Evolutionary conservation across 1,284 basidiomycete genomes (phyloP), one percentile per base, ranked within the genome.

Genomic region (Malassezia caprae): DNA sequence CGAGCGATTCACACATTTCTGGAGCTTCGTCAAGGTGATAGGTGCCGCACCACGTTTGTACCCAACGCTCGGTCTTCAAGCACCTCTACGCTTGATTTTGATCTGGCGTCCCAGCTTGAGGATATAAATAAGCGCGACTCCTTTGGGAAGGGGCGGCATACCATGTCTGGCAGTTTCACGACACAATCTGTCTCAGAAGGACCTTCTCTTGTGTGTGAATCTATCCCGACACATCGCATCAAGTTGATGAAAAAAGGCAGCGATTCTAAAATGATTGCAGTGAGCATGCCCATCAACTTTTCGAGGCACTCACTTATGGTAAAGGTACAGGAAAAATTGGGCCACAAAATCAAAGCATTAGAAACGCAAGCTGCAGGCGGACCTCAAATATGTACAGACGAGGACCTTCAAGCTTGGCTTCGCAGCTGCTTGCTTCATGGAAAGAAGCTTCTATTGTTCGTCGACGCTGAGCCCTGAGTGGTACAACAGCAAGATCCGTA

Each of bases 201-300:
- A 60, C n/a, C 61, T 52, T 39, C 37, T 21, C 17, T 39, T 39
- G 37, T 39, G 37, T 3, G 11, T 39, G 37, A 19, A 10, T 39
- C 37, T 15, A 83, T 21, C 1, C 19, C 37, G 15, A 39, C 37
- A 39, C 87, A 32, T 83, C 88, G 32, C 93, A 94, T 99, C 78
- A 99, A 99, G 78, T 89, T 99, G 51, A 94, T 93, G 71, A 86
- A 94, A 75, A 81, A 86, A 28, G 80, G 85, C 57, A 85, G 89
- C 24, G 26, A 56, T 15, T 88, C 96, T 73, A 93, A 96, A 73
- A 79, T 98, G 48, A 89, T 98, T 59, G 93, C 94, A 3, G 89
- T 98, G 49, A 84, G 94, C n/a, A 91, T 96, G 39, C 90, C 93
- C 66, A 90, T 93, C n/a, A 82, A 81, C 32, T 90, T 96, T 28